These are phyloP conservation scores for Epithele typhae DNA, from an alignment of 768 basidiomycete species.

Conservation along the genomic window DNA sequence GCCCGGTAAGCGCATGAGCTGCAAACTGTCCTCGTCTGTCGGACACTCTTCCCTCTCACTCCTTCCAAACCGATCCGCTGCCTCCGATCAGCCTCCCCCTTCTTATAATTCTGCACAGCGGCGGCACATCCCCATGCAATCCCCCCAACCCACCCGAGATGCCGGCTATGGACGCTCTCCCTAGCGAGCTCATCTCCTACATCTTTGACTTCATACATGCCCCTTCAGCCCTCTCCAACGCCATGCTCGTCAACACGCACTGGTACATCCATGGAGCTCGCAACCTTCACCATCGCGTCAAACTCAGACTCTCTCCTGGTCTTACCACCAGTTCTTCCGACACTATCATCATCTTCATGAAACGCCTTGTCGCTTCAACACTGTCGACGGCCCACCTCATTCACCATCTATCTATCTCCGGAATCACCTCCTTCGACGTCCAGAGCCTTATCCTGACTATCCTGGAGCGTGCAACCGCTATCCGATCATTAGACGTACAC, in stretches of 20 bases:
- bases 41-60: no score
- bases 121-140: neutral
- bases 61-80: no score
- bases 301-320: conserved; percentile 6
- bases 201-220: conserved; percentile 6
- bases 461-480: conserved; percentile 6
- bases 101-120: no score
- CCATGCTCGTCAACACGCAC: conserved; percentile 12
- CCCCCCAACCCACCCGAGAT: no score
- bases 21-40: no score
- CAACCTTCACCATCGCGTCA: conserved; percentile 11
- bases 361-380: conserved; percentile 8
- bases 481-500: conserved; percentile 15
- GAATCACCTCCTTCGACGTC: conserved; percentile 4
- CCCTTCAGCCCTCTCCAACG: conserved; percentile 1
- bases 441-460: conserved; percentile 6
- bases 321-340: conserved; percentile 2
- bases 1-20: no score
- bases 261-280: conserved; percentile 17
- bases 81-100: no score
- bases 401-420: conserved; percentile 13
- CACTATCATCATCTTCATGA: conserved; percentile 7
- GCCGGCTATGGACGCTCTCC: conserved; percentile 10
- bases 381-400: conserved; percentile 13
- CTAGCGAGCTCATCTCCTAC: conserved; percentile 11